Evolutionary conservation across 495 filamentous ascomycete species (phyloP).

Genomic region (Lepidopterella palustris): DNA sequence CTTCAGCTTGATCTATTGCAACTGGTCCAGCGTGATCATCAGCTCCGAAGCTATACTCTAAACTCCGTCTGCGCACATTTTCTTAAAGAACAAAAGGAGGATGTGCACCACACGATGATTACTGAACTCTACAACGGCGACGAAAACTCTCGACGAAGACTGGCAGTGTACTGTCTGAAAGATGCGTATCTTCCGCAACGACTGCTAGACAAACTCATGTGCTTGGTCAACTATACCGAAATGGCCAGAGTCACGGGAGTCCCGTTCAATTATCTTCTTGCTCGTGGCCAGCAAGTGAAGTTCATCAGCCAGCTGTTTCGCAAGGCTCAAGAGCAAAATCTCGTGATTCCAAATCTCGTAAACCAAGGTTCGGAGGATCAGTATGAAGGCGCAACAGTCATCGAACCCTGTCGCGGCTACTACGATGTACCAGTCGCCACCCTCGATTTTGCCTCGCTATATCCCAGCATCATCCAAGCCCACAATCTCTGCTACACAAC

Average conservation of each 20-base stretch:
- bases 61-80: slow-evolving; percentile 98
- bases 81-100: slow-evolving; percentile 95
- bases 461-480: slow-evolving; percentile 97
- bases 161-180: slow-evolving; percentile 96
- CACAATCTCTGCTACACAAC: slow-evolving; percentile 99
- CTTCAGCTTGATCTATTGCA: slow-evolving; percentile 92
- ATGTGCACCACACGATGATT: slow-evolving; percentile 99
- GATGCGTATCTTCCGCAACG: slow-evolving; percentile 94
- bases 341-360: slow-evolving; percentile 83
- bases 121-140: slow-evolving; percentile 96
- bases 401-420: slow-evolving; percentile 86
- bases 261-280: slow-evolving; percentile 89
- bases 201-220: slow-evolving; percentile 95
- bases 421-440: slow-evolving; percentile 93
- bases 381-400: slow-evolving; percentile 97
- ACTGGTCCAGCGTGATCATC: slow-evolving; percentile 86
- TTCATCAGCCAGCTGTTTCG: slow-evolving; percentile 97
- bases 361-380: slow-evolving; percentile 64
- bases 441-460: slow-evolving; percentile 96
- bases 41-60: slow-evolving; percentile 91
- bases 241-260: slow-evolving; percentile 99
- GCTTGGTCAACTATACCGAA: slow-evolving; percentile 95
- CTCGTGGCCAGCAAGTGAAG: slow-evolving; percentile 92
- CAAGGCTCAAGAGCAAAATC: slow-evolving; percentile 81
- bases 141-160: slow-evolving; percentile 76